Evolutionary conservation across 306 rosid species (phyloP).

Genomic region (Corylus americana): DNA sequence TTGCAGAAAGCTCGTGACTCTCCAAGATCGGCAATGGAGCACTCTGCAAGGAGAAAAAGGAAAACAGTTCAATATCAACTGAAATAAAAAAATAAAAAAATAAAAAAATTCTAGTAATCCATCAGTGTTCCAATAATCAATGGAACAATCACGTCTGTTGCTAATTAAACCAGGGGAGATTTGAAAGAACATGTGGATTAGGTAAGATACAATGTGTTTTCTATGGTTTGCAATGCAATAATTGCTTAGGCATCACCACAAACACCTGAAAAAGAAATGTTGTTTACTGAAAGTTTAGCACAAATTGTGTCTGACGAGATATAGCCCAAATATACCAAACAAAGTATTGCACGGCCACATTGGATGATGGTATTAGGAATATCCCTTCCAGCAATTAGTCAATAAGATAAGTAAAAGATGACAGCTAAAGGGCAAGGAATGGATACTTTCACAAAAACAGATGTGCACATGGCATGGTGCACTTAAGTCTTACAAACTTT

Average conservation of each 20-base stretch:
- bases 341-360: neutral
- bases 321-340: neutral
- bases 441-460: neutral
- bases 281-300: neutral
- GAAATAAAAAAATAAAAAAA: no score
- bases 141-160: neutral
- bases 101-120: neutral
- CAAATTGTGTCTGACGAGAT: neutral
- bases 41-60: conserved; percentile 58
- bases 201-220: neutral
- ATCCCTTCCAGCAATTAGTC: neutral
- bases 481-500: neutral
- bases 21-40: conserved; percentile 89
- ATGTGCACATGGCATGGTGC: neutral
- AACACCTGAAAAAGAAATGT: conserved; percentile 8
- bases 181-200: neutral
- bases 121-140: neutral
- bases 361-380: neutral
- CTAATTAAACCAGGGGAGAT: neutral
- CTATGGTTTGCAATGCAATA: neutral
- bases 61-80: neutral
- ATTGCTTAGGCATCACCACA: neutral
- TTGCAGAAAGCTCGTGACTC: conserved; percentile 77
- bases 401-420: neutral
- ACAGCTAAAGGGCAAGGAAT: neutral